Conservation (phyloP, 1,284 basidiomycete genomes). For the Amylostereum areolatum region DNA sequence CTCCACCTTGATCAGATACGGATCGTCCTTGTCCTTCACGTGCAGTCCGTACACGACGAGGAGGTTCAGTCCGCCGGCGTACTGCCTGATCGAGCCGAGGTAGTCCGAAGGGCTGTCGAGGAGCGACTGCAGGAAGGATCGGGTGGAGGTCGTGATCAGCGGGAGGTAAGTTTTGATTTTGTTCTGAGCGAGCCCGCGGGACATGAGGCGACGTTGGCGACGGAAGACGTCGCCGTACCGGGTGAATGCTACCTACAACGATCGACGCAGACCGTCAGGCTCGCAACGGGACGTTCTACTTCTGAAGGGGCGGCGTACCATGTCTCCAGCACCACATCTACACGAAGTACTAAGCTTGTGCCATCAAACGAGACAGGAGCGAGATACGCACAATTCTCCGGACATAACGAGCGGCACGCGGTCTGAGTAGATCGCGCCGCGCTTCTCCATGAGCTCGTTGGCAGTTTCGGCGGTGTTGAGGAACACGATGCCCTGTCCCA, state of each 20-base stretch:
- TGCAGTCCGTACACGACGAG: slow-evolving; percentile 1
- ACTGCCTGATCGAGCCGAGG: not conserved
- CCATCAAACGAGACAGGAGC: not conserved
- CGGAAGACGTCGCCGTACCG: slow-evolving; percentile 15
- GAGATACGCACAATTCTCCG: slow-evolving; percentile 37
- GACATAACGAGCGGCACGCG: slow-evolving; percentile 63
- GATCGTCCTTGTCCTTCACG: not conserved
- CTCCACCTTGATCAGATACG: slow-evolving; percentile 1
- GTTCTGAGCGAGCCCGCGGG: not conserved
- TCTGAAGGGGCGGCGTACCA: slow-evolving; percentile 32
- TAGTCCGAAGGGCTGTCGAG: not conserved
- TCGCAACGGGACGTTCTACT: slow-evolving; percentile 2
- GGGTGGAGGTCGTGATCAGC: not conserved
- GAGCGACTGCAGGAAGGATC: not conserved
- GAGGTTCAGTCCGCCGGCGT: not conserved
- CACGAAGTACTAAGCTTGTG: slow-evolving; percentile 12
- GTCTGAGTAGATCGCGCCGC: slow-evolving; percentile 65
- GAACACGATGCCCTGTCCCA: slow-evolving; percentile 61
- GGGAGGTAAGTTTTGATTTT: not conserved
- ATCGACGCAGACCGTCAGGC: slow-evolving; percentile 6
- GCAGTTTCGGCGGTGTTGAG: slow-evolving; percentile 54
- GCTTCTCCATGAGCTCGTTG: slow-evolving; percentile 59
- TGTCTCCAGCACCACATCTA: slow-evolving; percentile 63
- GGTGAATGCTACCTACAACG: slow-evolving; percentile 55
- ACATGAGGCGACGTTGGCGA: slow-evolving; percentile 1